Evolutionary conservation across 495 filamentous ascomycete species (phyloP).

Genomic region (Viridothelium virens): DNA sequence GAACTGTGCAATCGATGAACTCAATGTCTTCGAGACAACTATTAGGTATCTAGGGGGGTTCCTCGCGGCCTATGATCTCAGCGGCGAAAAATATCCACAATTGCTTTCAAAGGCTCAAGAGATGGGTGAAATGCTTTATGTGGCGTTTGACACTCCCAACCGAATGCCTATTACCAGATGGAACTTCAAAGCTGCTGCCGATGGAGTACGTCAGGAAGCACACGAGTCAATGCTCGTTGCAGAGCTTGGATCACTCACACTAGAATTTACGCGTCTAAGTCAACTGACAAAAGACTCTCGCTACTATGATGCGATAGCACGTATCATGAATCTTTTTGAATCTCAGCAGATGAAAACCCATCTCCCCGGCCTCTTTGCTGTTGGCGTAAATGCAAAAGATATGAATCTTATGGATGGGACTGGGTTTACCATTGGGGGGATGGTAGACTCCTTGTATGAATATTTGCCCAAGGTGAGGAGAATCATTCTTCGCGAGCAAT

Average conservation of each 20-base stretch:
- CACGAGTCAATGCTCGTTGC: constrained; percentile 13
- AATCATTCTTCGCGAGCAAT: constrained; percentile 27
- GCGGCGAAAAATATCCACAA: constrained; percentile 30
- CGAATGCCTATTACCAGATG: constrained; percentile 31
- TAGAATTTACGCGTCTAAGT: constrained; percentile 20
- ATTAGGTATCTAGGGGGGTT: constrained; percentile 45
- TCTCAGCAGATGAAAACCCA: constrained; percentile 16
- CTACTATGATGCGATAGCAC: constrained; percentile 19
- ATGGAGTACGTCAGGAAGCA: constrained; percentile 7
- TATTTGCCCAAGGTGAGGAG: constrained; percentile 8
- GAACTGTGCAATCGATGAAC: constrained; percentile 19
- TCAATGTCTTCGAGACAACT: constrained; percentile 44
- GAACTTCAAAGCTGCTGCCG: constrained; percentile 12
- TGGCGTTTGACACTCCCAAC: constrained; percentile 40
- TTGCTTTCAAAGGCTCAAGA: constrained; percentile 37
- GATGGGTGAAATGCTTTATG: constrained; percentile 39
- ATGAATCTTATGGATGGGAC: constrained; percentile 2
- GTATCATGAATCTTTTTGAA: constrained; percentile 19
- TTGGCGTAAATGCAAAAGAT: constrained; percentile 24
- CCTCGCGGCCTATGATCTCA: constrained; percentile 45
- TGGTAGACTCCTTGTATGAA: constrained; percentile 7
- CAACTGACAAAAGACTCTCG: constrained; percentile 18
- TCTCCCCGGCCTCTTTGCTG: constrained; percentile 35
- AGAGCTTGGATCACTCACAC: constrained; percentile 18
- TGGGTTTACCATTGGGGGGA: constrained; percentile 3